A percentile compares a stretch with the other conserved stretches of the same genome.
These are phyloP conservation scores for Pseudozyma sp. DNA, from an alignment of 1,284 basidiomycete species.

Conservation along the genomic window DNA sequence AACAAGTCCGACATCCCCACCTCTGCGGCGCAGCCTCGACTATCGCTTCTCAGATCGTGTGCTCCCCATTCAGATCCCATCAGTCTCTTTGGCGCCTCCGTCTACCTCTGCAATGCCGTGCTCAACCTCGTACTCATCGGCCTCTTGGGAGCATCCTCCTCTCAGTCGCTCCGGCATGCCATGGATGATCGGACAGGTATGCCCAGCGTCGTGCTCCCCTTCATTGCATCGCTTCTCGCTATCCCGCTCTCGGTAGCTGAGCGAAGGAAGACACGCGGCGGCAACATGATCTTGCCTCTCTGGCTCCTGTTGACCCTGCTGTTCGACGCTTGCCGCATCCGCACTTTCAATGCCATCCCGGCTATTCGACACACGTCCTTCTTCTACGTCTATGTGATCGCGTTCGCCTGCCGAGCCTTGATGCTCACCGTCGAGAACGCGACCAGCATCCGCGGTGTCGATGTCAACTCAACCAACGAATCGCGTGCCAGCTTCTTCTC, in stretches of 20 bases:
- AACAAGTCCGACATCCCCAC: slow-evolving; percentile 31
- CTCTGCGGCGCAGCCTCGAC: slow-evolving; percentile 9
- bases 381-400: slow-evolving; percentile 37
- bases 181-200: slow-evolving; percentile 18
- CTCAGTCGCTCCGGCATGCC: slow-evolving; percentile 9
- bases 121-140: slow-evolving; percentile 28
- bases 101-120: slow-evolving; percentile 33
- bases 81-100: slow-evolving; percentile 35
- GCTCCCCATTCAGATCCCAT: slow-evolving; percentile 33
- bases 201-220: slow-evolving; percentile 31
- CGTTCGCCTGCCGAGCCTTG: slow-evolving; percentile 37
- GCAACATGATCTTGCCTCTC: slow-evolving; percentile 42
- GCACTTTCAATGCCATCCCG: slow-evolving; percentile 44
- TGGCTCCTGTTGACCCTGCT: slow-evolving; percentile 47
- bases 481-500: slow-evolving; percentile 53
- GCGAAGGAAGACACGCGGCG: slow-evolving; percentile 45
- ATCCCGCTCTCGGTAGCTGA: slow-evolving; percentile 37
- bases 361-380: slow-evolving; percentile 28
- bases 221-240: slow-evolving; percentile 30
- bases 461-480: slow-evolving; percentile 41
- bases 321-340: slow-evolving; percentile 47
- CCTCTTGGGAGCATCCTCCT: slow-evolving; percentile 20
- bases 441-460: slow-evolving; percentile 21
- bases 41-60: slow-evolving; percentile 21
- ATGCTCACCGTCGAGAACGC: slow-evolving; percentile 53